phyloP scores from a whole-genome alignment of 1,284 basidiomycete genomes.

The Quambalaria eucalypti region DNA sequence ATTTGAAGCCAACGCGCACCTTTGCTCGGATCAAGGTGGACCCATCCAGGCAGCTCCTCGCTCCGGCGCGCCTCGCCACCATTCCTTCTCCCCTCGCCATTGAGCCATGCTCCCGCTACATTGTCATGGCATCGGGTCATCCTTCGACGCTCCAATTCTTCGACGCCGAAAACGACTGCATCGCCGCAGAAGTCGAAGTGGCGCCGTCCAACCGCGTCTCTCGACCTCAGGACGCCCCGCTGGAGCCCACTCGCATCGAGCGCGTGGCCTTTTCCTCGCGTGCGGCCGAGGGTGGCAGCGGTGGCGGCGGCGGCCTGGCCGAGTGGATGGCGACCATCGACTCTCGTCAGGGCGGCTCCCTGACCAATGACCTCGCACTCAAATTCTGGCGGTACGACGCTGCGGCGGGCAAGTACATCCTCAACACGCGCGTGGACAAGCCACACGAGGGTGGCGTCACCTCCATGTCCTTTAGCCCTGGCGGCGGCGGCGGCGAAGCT shows the following conservation, averaged over 20 bases:
- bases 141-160: slow-evolving; percentile 88
- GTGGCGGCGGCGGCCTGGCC: slow-evolving; percentile 29
- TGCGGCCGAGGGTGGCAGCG: slow-evolving; percentile 10
- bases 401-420: slow-evolving; percentile 45
- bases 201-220: slow-evolving; percentile 87
- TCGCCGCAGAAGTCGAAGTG: slow-evolving; percentile 81
- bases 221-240: slow-evolving; percentile 65
- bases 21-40: slow-evolving; percentile 67
- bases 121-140: slow-evolving; percentile 80
- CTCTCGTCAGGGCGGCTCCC: slow-evolving; percentile 54
- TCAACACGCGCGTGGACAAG: slow-evolving; percentile 79
- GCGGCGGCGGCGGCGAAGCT: slow-evolving; percentile 11
- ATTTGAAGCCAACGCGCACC: slow-evolving; percentile 63
- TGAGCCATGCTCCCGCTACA: slow-evolving; percentile 29
- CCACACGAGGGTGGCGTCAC: slow-evolving; percentile 71
- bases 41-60: slow-evolving; percentile 23
- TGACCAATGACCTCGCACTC: slow-evolving; percentile 60
- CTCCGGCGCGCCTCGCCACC: slow-evolving; percentile 2
- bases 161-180: slow-evolving; percentile 62
- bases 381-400: slow-evolving; percentile 83
- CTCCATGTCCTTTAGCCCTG: slow-evolving; percentile 58
- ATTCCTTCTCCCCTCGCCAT: slow-evolving; percentile 30
- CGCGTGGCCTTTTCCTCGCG: slow-evolving; percentile 57
- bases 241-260: slow-evolving; percentile 71
- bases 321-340: slow-evolving; percentile 93